Conservation (phyloP, 2,329 filamentous ascomycete species). For the Aspergillus novofumigatus region DNA sequence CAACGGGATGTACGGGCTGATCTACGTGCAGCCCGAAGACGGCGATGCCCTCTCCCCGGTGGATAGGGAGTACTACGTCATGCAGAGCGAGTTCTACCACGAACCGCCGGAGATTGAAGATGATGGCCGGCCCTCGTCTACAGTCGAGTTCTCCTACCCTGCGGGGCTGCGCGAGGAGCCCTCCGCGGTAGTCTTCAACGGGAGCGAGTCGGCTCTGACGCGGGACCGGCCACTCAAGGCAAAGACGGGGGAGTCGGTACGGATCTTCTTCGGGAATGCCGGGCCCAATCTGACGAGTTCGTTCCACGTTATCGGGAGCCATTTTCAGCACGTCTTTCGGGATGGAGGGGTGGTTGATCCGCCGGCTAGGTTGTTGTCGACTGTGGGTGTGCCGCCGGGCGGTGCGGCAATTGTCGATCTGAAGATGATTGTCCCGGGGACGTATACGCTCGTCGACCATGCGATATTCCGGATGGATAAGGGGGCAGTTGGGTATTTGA, state of each 20-base stretch:
- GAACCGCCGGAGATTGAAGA: conserved; percentile 32
- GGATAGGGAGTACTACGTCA: conserved; percentile 35
- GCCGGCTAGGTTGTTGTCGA: conserved; percentile 23
- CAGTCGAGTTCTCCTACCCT: conserved; percentile 35
- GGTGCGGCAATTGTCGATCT: conserved; percentile 28
- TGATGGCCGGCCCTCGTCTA: conserved; percentile 23
- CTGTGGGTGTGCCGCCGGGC: conserved; percentile 25
- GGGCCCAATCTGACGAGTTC: conserved; percentile 33
- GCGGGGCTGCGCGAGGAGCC: conserved; percentile 31
- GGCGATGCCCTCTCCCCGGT: conserved; percentile 24
- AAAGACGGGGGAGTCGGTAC: conserved; percentile 24
- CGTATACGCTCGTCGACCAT: conserved; percentile 32
- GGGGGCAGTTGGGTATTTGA: conserved; percentile 33
- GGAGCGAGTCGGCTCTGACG: conserved; percentile 29
- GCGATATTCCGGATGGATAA: conserved; percentile 35
- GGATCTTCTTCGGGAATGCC: conserved; percentile 35
- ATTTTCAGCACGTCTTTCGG: conserved; percentile 27
- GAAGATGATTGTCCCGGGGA: conserved; percentile 31
- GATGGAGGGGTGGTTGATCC: conserved; percentile 31
- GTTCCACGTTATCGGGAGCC: conserved; percentile 30
- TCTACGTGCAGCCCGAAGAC: conserved; percentile 33
- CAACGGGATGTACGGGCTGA: conserved; percentile 37
- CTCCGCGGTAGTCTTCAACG: conserved; percentile 31
- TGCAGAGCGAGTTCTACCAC: conserved; percentile 38
- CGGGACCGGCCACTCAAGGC: conserved; percentile 28